A percentile compares a stretch with the other conserved stretches of the same genome.
Conservation (phyloP, 2,329 filamentous ascomycete species). For the Aspergillus sp. region DNA sequence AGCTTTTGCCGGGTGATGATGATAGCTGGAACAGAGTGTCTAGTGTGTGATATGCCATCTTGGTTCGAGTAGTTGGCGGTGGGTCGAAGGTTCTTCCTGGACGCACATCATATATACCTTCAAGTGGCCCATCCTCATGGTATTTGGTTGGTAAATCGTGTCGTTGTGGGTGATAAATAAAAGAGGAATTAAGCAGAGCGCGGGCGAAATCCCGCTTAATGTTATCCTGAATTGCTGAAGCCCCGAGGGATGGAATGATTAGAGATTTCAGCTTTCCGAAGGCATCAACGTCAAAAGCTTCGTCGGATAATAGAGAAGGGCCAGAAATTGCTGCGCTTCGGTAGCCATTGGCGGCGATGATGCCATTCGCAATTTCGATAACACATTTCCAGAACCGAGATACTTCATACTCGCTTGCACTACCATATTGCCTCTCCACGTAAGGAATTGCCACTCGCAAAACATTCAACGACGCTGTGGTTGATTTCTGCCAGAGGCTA, state of each 20-base stretch:
- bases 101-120: slow-evolving; percentile 63
- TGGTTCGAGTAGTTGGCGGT: slow-evolving; percentile 62
- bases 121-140: slow-evolving; percentile 55
- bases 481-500: slow-evolving; percentile 78
- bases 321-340: slow-evolving; percentile 43
- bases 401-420: slow-evolving; percentile 37
- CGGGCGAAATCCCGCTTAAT: slow-evolving; percentile 70
- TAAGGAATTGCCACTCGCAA: slow-evolving; percentile 65
- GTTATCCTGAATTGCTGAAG: slow-evolving; percentile 62
- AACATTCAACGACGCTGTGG: slow-evolving; percentile 67
- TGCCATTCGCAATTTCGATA: slow-evolving; percentile 65
- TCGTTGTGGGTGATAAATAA: slow-evolving; percentile 71
- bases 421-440: slow-evolving; percentile 47
- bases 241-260: slow-evolving; percentile 72
- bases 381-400: slow-evolving; percentile 70
- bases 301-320: slow-evolving; percentile 61
- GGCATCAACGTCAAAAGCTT: slow-evolving; percentile 76
- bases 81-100: slow-evolving; percentile 72
- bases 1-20: slow-evolving; percentile 44
- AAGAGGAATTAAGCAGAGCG: slow-evolving; percentile 76
- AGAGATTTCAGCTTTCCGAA: slow-evolving; percentile 67
- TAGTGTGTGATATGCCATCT: slow-evolving; percentile 78
- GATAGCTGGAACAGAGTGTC: slow-evolving; percentile 75
- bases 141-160: slow-evolving; percentile 54
- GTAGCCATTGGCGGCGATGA: slow-evolving; percentile 64